phyloP scores from a whole-genome alignment of 306 rosid genomes.

The Quercus cerris region DNA sequence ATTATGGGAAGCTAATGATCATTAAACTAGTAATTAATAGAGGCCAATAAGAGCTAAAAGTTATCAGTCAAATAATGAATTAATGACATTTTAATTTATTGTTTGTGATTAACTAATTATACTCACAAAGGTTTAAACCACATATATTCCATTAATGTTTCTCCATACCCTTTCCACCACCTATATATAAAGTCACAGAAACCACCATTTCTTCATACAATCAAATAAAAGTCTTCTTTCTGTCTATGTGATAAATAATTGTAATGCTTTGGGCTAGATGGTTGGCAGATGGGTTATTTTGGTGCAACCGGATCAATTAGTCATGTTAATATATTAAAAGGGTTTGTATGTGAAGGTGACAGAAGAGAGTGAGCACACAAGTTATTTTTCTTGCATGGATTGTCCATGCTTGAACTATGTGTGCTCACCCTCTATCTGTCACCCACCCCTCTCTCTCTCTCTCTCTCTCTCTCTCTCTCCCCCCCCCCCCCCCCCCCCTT shows the following conservation, averaged over 20 bases:
- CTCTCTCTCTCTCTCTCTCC: no score
- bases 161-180: not conserved
- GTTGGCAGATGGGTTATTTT: not conserved
- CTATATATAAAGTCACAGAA: not conserved
- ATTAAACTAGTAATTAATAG: not conserved
- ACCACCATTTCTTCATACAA: not conserved
- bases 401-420: conserved; percentile 32
- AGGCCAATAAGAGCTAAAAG: not conserved
- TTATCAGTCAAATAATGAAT: not conserved
- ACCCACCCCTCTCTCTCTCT: conserved; percentile 6
- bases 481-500: no score
- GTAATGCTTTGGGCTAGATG: not conserved
- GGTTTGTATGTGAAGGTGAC: conserved; percentile 37
- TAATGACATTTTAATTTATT: not conserved
- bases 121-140: not conserved
- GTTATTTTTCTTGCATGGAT: conserved; percentile 34
- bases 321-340: not conserved
- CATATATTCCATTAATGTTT: not conserved
- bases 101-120: not conserved
- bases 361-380: conserved; percentile 62
- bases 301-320: not conserved
- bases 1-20: not conserved
- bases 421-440: conserved; percentile 53
- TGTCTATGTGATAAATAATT: not conserved
- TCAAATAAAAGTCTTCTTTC: conserved; percentile 1